These are phyloP conservation scores for Tricholoma matsutake DNA, from an alignment of 768 basidiomycete genomes.

Conservation along the genomic window DNA sequence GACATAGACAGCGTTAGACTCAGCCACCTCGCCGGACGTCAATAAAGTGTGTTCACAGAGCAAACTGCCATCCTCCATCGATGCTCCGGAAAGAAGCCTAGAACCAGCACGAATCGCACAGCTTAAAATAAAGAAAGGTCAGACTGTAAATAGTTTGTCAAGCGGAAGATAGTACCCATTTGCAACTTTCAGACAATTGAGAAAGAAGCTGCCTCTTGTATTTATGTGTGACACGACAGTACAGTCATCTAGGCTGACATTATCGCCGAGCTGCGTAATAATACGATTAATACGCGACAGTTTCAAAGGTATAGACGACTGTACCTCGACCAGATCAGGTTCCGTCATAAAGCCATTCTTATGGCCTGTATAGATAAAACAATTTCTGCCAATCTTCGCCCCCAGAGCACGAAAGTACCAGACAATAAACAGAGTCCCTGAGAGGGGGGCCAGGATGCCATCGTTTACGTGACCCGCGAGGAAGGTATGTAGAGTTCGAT, in stretches of 20 bases:
- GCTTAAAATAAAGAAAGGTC: slow-evolving; percentile 14
- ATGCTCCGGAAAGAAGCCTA: slow-evolving; percentile 45
- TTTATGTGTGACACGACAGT: slow-evolving; percentile 49
- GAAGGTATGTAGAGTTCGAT: slow-evolving; percentile 34
- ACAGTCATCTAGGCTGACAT: slow-evolving; percentile 43
- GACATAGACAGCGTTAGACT: slow-evolving; percentile 34
- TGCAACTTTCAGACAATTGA: slow-evolving; percentile 40
- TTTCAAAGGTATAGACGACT: slow-evolving; percentile 2
- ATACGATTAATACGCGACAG: background rate
- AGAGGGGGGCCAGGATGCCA: slow-evolving; percentile 37
- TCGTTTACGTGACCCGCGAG: slow-evolving; percentile 41
- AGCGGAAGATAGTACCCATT: slow-evolving; percentile 25
- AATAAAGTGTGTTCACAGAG: slow-evolving; percentile 47
- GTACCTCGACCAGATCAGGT: slow-evolving; percentile 42
- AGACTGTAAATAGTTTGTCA: background rate
- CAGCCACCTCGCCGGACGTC: slow-evolving; percentile 45
- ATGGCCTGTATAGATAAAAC: slow-evolving; percentile 38
- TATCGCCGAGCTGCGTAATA: slow-evolving; percentile 33
- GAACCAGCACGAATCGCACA: slow-evolving; percentile 45
- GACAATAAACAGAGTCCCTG: slow-evolving; percentile 41
- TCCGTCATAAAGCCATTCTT: slow-evolving; percentile 44
- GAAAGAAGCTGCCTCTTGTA: slow-evolving; percentile 42
- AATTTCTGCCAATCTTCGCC: slow-evolving; percentile 42
- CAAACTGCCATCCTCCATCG: slow-evolving; percentile 49
- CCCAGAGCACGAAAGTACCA: slow-evolving; percentile 45